Percentiles rank a stretch among this genome's conserved stretches.
phyloP scores from a whole-genome alignment of 768 basidiomycete species.

The Fistulinella prunicolor region DNA sequence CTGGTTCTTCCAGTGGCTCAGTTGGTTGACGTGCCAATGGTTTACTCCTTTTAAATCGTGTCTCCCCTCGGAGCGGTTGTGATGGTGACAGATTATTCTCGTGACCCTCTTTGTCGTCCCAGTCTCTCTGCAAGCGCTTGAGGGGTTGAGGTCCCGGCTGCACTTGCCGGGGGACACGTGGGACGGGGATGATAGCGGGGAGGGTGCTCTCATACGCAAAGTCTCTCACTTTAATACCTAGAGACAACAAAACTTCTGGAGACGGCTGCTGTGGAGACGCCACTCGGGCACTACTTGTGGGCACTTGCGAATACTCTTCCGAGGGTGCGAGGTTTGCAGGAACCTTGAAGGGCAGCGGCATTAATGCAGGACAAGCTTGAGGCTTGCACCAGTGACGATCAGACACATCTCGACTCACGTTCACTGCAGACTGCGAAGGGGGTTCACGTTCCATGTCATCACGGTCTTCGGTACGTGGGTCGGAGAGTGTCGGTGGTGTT shows the following conservation, averaged over 20 bases:
- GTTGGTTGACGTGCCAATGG: conserved; percentile 33
- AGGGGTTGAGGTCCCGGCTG: conserved; percentile 40
- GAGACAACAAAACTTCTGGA: conserved; percentile 24
- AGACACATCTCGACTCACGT: conserved; percentile 38
- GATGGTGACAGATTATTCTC: conserved; percentile 1
- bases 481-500: too few relatives aligned
- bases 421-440: conserved; percentile 23
- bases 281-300: not conserved
- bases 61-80: conserved; percentile 9
- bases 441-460: too few relatives aligned
- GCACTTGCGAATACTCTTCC: conserved; percentile 21
- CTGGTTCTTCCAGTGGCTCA: conserved; percentile 32
- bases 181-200: conserved; percentile 56
- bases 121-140: conserved; percentile 38
- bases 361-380: conserved; percentile 32
- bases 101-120: conserved; percentile 28
- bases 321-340: conserved; percentile 4
- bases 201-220: conserved; percentile 69
- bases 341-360: conserved; percentile 20
- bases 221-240: conserved; percentile 49
- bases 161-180: conserved; percentile 45
- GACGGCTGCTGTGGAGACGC: conserved; percentile 36
- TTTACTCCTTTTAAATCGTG: conserved; percentile 22
- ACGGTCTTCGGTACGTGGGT: too few relatives aligned
- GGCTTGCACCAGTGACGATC: conserved; percentile 26